A percentile compares a stretch with the other conserved stretches of the same genome.
phyloP scores from a whole-genome alignment of 177 flowering plant genomes.

The Tripterygium wilfordii region DNA sequence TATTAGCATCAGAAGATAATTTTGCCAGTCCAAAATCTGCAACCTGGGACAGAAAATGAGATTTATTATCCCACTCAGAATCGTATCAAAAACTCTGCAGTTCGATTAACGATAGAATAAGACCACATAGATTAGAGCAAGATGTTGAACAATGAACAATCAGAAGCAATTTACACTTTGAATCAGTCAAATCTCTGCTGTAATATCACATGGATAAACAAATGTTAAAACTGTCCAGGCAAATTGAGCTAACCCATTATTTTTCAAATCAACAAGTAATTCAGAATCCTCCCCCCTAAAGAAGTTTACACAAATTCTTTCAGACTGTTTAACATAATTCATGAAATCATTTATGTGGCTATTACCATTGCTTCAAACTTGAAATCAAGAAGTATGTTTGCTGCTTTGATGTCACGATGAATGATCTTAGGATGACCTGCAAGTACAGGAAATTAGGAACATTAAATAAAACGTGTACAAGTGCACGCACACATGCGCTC shows the following conservation, averaged over 20 bases:
- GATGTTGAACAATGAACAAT: too few relatives aligned
- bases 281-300: too few relatives aligned
- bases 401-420: constrained; percentile 42
- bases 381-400: constrained; percentile 38
- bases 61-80: not conserved
- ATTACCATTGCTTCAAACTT: constrained; percentile 40
- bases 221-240: not conserved
- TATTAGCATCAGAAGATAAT: constrained; percentile 62
- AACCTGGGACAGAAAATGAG: constrained; percentile 42
- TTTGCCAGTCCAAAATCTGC: constrained; percentile 95
- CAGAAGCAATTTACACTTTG: too few relatives aligned
- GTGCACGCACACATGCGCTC: too few relatives aligned
- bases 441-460: not conserved
- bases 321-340: not conserved
- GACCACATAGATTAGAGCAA: too few relatives aligned
- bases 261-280: too few relatives aligned
- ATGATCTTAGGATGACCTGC: constrained; percentile 41
- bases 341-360: not conserved
- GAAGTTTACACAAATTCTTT: too few relatives aligned
- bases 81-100: not conserved
- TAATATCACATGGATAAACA: not conserved
- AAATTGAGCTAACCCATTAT: not conserved
- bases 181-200: not conserved
- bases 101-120: not conserved
- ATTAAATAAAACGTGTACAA: not conserved